A percentile compares a stretch with the other conserved stretches of the same genome.
Conservation (phyloP, 345 rosid genomes). For the Barbarea vulgaris region DNA sequence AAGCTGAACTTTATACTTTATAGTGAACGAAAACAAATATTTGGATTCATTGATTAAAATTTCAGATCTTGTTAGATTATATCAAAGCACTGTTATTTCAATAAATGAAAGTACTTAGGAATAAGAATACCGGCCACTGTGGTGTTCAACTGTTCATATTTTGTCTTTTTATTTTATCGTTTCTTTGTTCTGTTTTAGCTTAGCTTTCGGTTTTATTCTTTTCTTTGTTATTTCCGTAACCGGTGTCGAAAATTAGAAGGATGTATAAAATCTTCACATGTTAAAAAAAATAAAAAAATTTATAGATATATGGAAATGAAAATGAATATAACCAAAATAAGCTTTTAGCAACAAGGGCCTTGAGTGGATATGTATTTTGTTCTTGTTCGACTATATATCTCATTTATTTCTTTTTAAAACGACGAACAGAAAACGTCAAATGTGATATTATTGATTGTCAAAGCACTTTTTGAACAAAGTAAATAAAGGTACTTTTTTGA, state of each 20-base stretch:
- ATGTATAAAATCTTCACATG: too few relatives aligned
- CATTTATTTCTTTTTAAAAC: constrained; percentile 28
- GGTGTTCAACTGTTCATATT: too few relatives aligned
- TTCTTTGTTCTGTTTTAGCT: too few relatives aligned
- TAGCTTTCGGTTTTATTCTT: too few relatives aligned
- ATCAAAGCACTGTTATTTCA: background rate
- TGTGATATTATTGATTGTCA: constrained; percentile 35
- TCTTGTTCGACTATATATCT: constrained; percentile 25
- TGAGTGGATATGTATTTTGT: constrained; percentile 31
- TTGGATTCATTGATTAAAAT: background rate
- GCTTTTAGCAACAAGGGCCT: constrained; percentile 16
- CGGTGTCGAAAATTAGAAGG: too few relatives aligned
- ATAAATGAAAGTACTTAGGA: background rate
- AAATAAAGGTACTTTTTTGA: constrained; percentile 35
- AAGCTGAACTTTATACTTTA: background rate
- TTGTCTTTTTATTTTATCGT: too few relatives aligned
- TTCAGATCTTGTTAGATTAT: too few relatives aligned
- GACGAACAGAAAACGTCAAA: constrained; percentile 40
- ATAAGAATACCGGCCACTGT: constrained; percentile 3
- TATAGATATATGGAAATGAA: background rate
- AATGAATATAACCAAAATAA: constrained; percentile 22
- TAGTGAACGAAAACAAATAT: background rate
- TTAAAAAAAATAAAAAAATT: too few relatives aligned
- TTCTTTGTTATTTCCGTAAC: too few relatives aligned
- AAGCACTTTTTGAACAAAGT: constrained; percentile 30